These are phyloP conservation scores for Wickerhamiella domercqiae DNA, from an alignment of 805 yeast genomes.

Conservation along the genomic window DNA sequence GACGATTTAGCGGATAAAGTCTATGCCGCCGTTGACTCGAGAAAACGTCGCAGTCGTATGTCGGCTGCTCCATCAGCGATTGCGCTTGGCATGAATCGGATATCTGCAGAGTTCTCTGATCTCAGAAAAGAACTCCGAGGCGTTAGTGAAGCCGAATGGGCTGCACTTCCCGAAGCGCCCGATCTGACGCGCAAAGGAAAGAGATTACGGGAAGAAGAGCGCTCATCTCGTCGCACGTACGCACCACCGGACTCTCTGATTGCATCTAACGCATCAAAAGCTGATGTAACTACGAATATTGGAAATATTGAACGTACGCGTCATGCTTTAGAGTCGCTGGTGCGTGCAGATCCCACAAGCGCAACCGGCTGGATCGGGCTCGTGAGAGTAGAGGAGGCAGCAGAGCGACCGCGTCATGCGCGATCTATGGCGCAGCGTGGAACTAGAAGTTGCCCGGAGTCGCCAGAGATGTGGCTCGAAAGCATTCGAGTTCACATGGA, in stretches of 20 bases:
- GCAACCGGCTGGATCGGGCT: slow-evolving; percentile 78
- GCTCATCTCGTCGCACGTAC: slow-evolving; percentile 52
- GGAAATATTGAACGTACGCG: slow-evolving; percentile 40
- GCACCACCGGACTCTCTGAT: slow-evolving; percentile 68
- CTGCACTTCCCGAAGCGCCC: slow-evolving; percentile 67
- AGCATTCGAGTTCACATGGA: slow-evolving; percentile 44
- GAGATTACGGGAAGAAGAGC: slow-evolving; percentile 46
- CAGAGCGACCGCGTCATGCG: slow-evolving; percentile 42
- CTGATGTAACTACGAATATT: slow-evolving; percentile 32
- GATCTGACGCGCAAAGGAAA: slow-evolving; percentile 74
- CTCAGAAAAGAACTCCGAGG: slow-evolving; percentile 44
- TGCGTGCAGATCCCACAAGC: slow-evolving; percentile 56
- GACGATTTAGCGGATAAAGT: slow-evolving; percentile 76
- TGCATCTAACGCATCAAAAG: slow-evolving; percentile 19
- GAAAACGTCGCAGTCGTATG: slow-evolving; percentile 4
- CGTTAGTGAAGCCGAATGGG: slow-evolving; percentile 47
- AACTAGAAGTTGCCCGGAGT: slow-evolving; percentile 47
- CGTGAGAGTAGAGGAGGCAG: slow-evolving; percentile 61
- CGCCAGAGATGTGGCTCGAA: slow-evolving; percentile 73
- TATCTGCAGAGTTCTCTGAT: slow-evolving; percentile 37
- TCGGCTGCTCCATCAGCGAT: background rate
- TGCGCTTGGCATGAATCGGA: slow-evolving; percentile 11
- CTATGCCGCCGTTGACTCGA: slow-evolving; percentile 46
- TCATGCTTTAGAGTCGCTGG: slow-evolving; percentile 47
- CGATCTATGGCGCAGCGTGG: slow-evolving; percentile 54